Evolutionary conservation across 225 moss, liverwort and hornwort species (phyloP), one percentile per base, ranked within the genome.

Genomic region (Polytrichum commune): DNA sequence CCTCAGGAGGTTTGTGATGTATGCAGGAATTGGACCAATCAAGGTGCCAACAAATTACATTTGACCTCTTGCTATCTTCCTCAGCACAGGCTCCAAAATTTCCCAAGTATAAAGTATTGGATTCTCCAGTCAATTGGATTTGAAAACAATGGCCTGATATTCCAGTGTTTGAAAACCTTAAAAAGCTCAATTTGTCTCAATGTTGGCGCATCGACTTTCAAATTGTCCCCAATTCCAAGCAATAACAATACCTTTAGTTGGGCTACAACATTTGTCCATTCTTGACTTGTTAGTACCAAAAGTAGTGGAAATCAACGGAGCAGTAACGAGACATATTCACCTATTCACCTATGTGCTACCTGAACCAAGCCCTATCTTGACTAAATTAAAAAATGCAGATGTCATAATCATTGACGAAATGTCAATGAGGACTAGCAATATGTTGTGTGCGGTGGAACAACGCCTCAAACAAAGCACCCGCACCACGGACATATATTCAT

Each of bases 11-110:
- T 63, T 62, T 70, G 13, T 74, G 53, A 46, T 65, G 53, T 60
- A 67, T 82, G 76, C 86, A 93, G 93, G 85, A 65, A 61, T 82
- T 93, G 80, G 89, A 93, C 64, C 74, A 90, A 29, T 85, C 91
- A 77, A 81, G 86, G 28, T 93, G 93, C 73, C 73, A 74, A 33
- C 85, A 84, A 80, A 78, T 93, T 68, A 86, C 81, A n/a, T 78
- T 70, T 63, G 66, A 79, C 20, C 74, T 81, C 63, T 74, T 93
- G 63, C 80, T 90, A 73, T 68, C 79, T 13, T 86, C 91, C 26
- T 80, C 84, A 68, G 79, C 81, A 62, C 78, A 74, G 62, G 76
- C 82, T 66, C 53, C 75, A 73, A 23, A 66, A n/a, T 19, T 72
- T 33, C 70, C 76, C 27, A 60, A 74, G 54, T 69, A 62, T 55